A percentile compares a stretch with the other conserved stretches of the same genome.
phyloP scores from a whole-genome alignment of 2,329 filamentous ascomycete species.

The Pseudocercospora eumusae region DNA sequence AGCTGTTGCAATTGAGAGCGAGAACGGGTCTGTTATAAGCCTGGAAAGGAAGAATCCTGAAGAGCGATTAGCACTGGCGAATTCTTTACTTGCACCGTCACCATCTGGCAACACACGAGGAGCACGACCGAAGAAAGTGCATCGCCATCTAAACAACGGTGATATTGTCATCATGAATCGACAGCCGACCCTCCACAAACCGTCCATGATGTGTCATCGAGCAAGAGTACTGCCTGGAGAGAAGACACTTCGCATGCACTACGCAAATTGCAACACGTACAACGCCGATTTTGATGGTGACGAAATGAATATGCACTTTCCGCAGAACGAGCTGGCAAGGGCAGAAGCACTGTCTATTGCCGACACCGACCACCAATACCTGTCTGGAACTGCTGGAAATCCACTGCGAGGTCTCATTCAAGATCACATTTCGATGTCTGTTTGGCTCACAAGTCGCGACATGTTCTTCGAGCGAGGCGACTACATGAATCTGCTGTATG shows the following conservation, averaged over 20 bases:
- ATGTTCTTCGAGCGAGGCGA: constrained; percentile 84
- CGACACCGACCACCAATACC: constrained; percentile 95
- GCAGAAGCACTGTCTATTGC: constrained; percentile 91
- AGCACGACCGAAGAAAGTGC: constrained; percentile 89
- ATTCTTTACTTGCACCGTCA: constrained; percentile 85
- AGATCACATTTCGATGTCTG: constrained; percentile 94
- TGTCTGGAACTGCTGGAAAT: constrained; percentile 90
- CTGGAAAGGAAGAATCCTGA: constrained; percentile 84
- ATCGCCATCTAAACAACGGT: constrained; percentile 92
- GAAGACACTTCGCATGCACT: constrained; percentile 98
- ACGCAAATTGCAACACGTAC: constrained; percentile 99
- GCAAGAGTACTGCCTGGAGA: constrained; percentile 90
- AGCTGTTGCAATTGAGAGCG: constrained; percentile 90
- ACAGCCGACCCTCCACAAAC: constrained; percentile 95
- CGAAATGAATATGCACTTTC: constrained; percentile 99
- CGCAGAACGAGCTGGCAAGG: constrained; percentile 91
- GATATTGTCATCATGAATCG: constrained; percentile 99
- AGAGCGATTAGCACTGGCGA: constrained; percentile 84
- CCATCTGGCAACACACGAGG: constrained; percentile 68
- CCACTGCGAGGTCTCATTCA: constrained; percentile 95
- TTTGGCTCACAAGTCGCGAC: constrained; percentile 86
- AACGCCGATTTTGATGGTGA: constrained; percentile 99
- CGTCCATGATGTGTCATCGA: constrained; percentile 97
- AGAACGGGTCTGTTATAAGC: constrained; percentile 87
- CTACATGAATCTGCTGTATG: constrained; percentile 93